These are phyloP conservation scores for Saturnispora saitoi DNA, from an alignment of 805 yeast species.

Conservation along the genomic window DNA sequence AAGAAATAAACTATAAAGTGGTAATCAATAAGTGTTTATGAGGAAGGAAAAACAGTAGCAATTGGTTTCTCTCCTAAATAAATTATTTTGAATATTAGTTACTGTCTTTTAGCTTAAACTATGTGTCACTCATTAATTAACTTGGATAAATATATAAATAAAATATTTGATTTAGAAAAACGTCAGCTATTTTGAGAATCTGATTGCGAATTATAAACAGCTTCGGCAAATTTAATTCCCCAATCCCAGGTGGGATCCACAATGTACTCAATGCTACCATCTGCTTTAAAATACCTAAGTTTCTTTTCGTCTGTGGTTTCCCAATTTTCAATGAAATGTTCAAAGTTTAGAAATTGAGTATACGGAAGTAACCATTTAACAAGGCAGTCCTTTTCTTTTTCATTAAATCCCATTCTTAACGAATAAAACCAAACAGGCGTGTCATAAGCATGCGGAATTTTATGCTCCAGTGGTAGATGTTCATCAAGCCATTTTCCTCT, in stretches of 20 bases:
- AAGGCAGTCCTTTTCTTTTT: conserved; percentile 20
- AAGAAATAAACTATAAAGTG: neutral
- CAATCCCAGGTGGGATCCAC: conserved; percentile 32
- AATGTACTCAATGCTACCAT: conserved; percentile 23
- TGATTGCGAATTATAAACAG: conserved; percentile 19
- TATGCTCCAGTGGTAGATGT: conserved; percentile 17
- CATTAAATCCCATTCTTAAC: conserved; percentile 21
- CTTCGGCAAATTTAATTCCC: conserved; percentile 29
- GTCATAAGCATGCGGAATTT: conserved; percentile 33
- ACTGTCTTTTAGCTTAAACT: no score
- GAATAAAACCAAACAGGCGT: conserved; percentile 30
- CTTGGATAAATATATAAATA: no score
- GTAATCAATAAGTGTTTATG: no score
- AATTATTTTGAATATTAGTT: no score
- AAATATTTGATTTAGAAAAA: no score
- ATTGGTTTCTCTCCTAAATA: no score
- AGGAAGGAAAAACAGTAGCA: no score
- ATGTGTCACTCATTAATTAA: no score
- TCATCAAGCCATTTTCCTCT: conserved; percentile 19
- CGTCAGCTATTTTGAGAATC: neutral
- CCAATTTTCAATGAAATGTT: conserved; percentile 24
- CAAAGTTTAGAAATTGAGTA: conserved; percentile 24
- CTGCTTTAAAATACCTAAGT: conserved; percentile 23
- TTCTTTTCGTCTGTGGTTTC: conserved; percentile 20
- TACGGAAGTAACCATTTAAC: conserved; percentile 27